phyloP scores from a whole-genome alignment of 2,329 filamentous ascomycete species.

The Cytospora piceicola region DNA sequence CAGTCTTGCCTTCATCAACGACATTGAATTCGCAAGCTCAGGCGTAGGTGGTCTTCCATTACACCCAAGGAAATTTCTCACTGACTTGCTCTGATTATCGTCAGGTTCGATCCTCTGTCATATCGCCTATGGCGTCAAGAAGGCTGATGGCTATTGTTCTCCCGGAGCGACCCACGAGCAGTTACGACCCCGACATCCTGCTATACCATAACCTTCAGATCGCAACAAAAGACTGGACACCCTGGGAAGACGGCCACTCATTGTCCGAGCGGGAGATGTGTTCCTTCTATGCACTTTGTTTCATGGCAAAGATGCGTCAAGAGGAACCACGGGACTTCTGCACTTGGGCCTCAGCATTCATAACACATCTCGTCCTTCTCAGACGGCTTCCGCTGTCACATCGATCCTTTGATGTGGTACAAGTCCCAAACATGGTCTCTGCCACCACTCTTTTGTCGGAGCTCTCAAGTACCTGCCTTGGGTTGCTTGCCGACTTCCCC shows the following conservation, averaged over 20 bases:
- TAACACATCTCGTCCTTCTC: constrained; percentile 37
- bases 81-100: not conserved
- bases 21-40: constrained; percentile 64
- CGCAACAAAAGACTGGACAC: constrained; percentile 30
- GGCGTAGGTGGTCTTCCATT: constrained; percentile 49
- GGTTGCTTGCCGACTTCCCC: constrained; percentile 28
- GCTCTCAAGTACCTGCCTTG: constrained; percentile 12
- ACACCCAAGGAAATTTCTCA: constrained; percentile 10
- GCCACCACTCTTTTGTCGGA: constrained; percentile 16
- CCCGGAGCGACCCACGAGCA: not conserved
- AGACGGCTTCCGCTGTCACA: constrained; percentile 34
- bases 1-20: constrained; percentile 67
- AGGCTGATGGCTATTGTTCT: not conserved
- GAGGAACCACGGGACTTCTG: constrained; percentile 21
- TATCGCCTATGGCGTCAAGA: constrained; percentile 31
- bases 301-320: constrained; percentile 27
- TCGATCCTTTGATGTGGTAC: constrained; percentile 30
- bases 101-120: constrained; percentile 17
- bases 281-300: constrained; percentile 31
- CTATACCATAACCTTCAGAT: constrained; percentile 4
- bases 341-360: constrained; percentile 31
- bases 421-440: constrained; percentile 3
- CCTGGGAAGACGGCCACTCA: constrained; percentile 27
- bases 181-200: not conserved
- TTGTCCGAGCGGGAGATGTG: constrained; percentile 30